phyloP scores from a whole-genome alignment of 805 yeast genomes.

The Saccharomycopsis vini region DNA sequence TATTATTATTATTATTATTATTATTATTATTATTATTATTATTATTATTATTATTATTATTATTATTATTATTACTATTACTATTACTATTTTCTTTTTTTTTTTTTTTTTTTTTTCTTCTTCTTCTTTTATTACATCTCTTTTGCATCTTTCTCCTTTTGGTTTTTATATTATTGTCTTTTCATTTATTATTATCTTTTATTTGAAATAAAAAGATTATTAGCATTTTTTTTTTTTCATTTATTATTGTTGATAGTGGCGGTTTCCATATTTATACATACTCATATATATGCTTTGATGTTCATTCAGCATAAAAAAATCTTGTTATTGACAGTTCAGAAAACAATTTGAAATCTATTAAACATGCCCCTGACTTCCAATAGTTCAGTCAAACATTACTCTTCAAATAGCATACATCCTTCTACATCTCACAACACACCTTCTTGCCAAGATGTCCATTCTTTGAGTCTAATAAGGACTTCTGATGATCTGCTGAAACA shows the following conservation, averaged over 20 bases:
- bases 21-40: neutral
- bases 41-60: neutral
- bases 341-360: no score
- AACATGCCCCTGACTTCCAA: neutral
- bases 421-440: slow-evolving; percentile 7
- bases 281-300: neutral
- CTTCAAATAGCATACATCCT: neutral
- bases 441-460: slow-evolving; percentile 14
- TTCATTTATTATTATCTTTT: no score
- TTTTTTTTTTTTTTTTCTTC: neutral
- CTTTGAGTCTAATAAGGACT: slow-evolving; percentile 12
- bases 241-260: no score
- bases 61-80: neutral
- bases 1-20: neutral
- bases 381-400: neutral
- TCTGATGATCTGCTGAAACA: slow-evolving; percentile 18
- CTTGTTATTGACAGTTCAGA: no score
- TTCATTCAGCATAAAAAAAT: no score
- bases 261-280: no score
- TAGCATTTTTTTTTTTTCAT: no score
- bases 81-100: no score
- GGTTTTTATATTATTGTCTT: no score
- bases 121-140: neutral
- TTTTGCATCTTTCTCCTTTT: neutral
- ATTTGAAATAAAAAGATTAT: no score